Evolutionary conservation across 306 rosid species (phyloP).

Genomic region (Vigna reflexopilosa): DNA sequence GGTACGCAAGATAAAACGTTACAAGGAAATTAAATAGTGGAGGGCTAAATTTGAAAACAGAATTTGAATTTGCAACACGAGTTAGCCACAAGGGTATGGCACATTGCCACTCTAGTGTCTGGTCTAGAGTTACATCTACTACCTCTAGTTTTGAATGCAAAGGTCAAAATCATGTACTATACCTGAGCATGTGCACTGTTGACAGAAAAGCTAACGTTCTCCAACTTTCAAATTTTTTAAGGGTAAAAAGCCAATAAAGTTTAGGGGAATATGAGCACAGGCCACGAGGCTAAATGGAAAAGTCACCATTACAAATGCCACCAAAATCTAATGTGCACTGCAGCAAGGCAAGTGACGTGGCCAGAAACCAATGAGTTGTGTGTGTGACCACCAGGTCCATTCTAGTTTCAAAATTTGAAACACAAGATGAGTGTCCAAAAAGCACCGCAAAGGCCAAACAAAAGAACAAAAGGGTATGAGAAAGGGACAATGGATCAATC

Average conservation of each 20-base stretch:
- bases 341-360: conserved; percentile 42
- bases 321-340: conserved; percentile 51
- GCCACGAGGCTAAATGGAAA: conserved; percentile 48
- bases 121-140: conserved; percentile 24
- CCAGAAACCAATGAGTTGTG: background rate
- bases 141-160: conserved; percentile 41
- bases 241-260: conserved; percentile 29
- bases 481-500: conserved; percentile 39
- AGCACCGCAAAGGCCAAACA: conserved; percentile 27
- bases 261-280: conserved; percentile 32
- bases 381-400: conserved; percentile 8
- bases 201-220: conserved; percentile 29
- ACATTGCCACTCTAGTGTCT: conserved; percentile 9
- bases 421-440: conserved; percentile 6
- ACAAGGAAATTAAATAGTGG: conserved; percentile 12
- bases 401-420: conserved; percentile 49
- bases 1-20: conserved; percentile 11
- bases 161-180: conserved; percentile 49
- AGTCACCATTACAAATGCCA: conserved; percentile 54
- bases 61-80: conserved; percentile 18
- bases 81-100: background rate
- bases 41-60: conserved; percentile 26
- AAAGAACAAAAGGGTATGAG: conserved; percentile 38
- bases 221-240: conserved; percentile 22
- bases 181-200: conserved; percentile 41